These are phyloP conservation scores for Teunomyces aglyptinius DNA, from an alignment of 805 yeast genomes.

Conservation along the genomic window DNA sequence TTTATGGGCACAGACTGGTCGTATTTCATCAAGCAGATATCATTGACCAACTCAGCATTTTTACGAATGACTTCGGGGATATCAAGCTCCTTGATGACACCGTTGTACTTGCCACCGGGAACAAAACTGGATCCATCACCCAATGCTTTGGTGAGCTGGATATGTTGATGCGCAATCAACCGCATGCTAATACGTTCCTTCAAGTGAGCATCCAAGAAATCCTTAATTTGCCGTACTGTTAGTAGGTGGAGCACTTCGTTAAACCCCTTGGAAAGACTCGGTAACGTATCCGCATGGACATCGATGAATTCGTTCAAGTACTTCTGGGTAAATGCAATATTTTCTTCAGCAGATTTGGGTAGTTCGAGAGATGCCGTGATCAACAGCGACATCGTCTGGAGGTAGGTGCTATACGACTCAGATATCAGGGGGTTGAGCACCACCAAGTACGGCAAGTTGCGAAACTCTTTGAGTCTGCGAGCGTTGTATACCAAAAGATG, in stretches of 20 bases:
- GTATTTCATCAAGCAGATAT: slow-evolving; percentile 78
- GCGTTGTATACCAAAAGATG: slow-evolving; percentile 63
- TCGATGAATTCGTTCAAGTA: slow-evolving; percentile 61
- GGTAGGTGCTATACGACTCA: slow-evolving; percentile 68
- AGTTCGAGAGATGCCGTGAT: slow-evolving; percentile 32
- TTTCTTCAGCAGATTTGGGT: slow-evolving; percentile 52
- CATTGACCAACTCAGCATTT: slow-evolving; percentile 75
- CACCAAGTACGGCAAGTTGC: slow-evolving; percentile 77
- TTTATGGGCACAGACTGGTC: slow-evolving; percentile 66
- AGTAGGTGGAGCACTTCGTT: slow-evolving; percentile 55
- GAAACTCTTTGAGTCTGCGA: slow-evolving; percentile 64
- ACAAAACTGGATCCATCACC: slow-evolving; percentile 40
- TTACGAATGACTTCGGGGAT: slow-evolving; percentile 62
- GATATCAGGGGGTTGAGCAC: slow-evolving; percentile 86
- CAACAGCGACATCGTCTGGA: slow-evolving; percentile 55
- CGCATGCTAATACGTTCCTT: slow-evolving; percentile 85
- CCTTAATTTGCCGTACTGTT: slow-evolving; percentile 49
- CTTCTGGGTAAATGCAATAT: slow-evolving; percentile 46
- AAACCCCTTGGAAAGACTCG: slow-evolving; percentile 79
- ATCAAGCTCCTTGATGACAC: slow-evolving; percentile 61
- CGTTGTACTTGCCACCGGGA: slow-evolving; percentile 54
- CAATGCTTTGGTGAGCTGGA: slow-evolving; percentile 51
- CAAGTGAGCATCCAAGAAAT: slow-evolving; percentile 72
- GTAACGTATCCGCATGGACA: slow-evolving; percentile 80
- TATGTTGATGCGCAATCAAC: slow-evolving; percentile 81